Evolutionary conservation across 2,329 filamentous ascomycete genomes (phyloP).

Genomic region (Diaporthe sp.): DNA sequence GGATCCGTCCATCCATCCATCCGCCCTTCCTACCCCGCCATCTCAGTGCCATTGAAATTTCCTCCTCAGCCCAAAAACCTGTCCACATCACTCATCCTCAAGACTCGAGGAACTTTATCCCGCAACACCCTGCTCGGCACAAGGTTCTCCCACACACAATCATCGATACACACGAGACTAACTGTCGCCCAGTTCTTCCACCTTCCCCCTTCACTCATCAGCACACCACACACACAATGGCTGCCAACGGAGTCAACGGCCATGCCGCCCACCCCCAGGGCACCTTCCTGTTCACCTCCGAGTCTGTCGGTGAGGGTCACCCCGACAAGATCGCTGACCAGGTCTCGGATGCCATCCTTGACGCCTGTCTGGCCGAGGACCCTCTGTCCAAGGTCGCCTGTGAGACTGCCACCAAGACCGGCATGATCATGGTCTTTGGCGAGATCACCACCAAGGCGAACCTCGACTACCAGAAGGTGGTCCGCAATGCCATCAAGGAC

Average conservation of each 20-base stretch:
- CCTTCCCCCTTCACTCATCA: not conserved
- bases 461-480: slow-evolving; percentile 98
- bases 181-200: not conserved
- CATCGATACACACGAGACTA: slow-evolving; percentile 15
- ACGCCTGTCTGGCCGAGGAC: slow-evolving; percentile 95
- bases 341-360: slow-evolving; percentile 97
- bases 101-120: slow-evolving; percentile 2
- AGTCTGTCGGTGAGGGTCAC: slow-evolving; percentile 91
- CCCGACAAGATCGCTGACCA: slow-evolving; percentile 99
- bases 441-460: slow-evolving; percentile 98
- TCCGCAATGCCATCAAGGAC: slow-evolving; percentile 95
- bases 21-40: slow-evolving; percentile 25
- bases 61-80: not conserved
- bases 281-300: slow-evolving; percentile 90
- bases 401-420: slow-evolving; percentile 99
- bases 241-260: slow-evolving; percentile 62
- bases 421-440: slow-evolving; percentile 99
- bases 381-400: slow-evolving; percentile 99
- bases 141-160: not conserved
- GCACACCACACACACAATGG: slow-evolving; percentile 64
- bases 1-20: not conserved
- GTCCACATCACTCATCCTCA: slow-evolving; percentile 3
- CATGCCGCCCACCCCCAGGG: slow-evolving; percentile 68
- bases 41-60: slow-evolving; percentile 2
- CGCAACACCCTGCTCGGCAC: not conserved